Conservation (phyloP, 257 asterid genomes). For the Rubia yunnanensis region DNA sequence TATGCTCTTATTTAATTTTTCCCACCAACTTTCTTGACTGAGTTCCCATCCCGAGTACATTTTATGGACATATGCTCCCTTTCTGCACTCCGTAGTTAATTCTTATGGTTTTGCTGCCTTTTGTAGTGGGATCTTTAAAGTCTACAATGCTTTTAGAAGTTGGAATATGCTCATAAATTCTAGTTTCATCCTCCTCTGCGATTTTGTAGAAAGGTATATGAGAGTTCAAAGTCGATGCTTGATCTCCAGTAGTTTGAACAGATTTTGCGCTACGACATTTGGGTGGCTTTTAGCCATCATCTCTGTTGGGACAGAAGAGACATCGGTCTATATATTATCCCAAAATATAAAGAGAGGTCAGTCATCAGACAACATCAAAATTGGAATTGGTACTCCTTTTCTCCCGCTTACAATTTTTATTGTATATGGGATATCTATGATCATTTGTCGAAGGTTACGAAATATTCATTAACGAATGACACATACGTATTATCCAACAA, state of each 20-base stretch:
- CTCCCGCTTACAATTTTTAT: neutral
- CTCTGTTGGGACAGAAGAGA: slow-evolving; percentile 32
- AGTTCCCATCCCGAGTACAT: no score
- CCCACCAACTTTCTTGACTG: no score
- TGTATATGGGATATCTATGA: slow-evolving; percentile 37
- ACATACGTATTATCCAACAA: no score
- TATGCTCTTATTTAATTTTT: no score
- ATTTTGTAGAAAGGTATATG: slow-evolving; percentile 34
- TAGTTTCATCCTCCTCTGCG: slow-evolving; percentile 48
- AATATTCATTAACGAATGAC: no score
- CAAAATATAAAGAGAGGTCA: slow-evolving; percentile 40
- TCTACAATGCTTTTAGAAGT: slow-evolving; percentile 13
- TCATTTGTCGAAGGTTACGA: slow-evolving; percentile 33
- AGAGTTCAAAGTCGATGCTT: slow-evolving; percentile 52
- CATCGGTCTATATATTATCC: slow-evolving; percentile 56
- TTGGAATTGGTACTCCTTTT: neutral
- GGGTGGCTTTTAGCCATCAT: slow-evolving; percentile 31
- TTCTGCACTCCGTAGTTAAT: no score
- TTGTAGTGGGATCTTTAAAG: no score
- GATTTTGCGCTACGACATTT: slow-evolving; percentile 27
- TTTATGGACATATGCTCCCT: no score
- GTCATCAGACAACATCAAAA: neutral
- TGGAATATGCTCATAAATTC: slow-evolving; percentile 23
- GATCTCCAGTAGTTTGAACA: slow-evolving; percentile 38
- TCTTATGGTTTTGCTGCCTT: slow-evolving; percentile 6